Base-by-base conservation (phyloP, 2,329 filamentous ascomycete species). In the Boeremia lycopersici region DNA sequence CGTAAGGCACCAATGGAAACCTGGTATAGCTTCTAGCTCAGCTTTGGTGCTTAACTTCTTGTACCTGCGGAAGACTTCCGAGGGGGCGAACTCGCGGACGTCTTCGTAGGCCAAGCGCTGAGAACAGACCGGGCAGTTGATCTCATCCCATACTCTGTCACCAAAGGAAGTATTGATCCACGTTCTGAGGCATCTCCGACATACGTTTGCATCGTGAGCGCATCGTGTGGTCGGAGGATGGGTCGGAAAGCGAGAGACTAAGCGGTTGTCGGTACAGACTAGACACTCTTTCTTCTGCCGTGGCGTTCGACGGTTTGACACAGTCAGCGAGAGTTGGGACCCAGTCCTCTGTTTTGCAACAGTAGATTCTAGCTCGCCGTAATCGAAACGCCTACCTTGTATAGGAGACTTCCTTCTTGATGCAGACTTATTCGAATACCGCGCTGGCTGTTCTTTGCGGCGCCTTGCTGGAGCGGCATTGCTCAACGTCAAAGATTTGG, bases 1-100 rank as follows among this genome's bases (percentile, higher is more conserved):
- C 7, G 56, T 52, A 1, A 83, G 76, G 60, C 84, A 87, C 79
- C 81, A 84, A 12, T 78, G 67, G 59, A 84, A 86, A 29, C 78
- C 78, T 0, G 76, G 71, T 1, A 78, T 69, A 17, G 71, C 64
- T 15, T 77, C 74, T 48, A 84, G 70, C 10, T 76, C 77, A 10
- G 76, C 75, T 15, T 78, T 74, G 3, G 79, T 70, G 6, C 77
- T 69, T 30, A 83, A 69, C 1, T 64, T 70, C 45, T 82, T 78
- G 56, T 83, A 73, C 9, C 61, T 67, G 17, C 8, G 65, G 51
- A 82, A 82, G 0, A 77, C 77, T 5, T 77, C 71, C 0, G 65
- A 44, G 13, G 79, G 75, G 1, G 82, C 81, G 48, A 77, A 79
- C 0, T 70, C 69, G 53, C 77, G 73, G 2, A 86, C 74, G 15